Conservation (phyloP, 352 stramenopile genomes). For the Phytophthora chlamydospora region DNA sequence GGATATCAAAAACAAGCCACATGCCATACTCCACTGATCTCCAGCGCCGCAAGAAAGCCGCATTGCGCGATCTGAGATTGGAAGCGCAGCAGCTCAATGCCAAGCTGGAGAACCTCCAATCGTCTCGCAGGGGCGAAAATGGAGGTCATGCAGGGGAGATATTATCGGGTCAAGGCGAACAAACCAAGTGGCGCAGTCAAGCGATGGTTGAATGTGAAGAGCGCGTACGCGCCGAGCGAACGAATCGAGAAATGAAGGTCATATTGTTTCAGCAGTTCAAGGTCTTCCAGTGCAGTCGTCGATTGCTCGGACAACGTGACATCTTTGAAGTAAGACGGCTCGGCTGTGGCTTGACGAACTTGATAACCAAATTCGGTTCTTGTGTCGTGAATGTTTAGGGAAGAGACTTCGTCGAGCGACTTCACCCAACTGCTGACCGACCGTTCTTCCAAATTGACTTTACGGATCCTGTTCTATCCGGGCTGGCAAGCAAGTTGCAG, state of each 20-base stretch:
- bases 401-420: slow-evolving; percentile 1
- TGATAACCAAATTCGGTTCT: not conserved
- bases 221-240: not conserved
- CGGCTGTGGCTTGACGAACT: no score
- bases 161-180: not conserved
- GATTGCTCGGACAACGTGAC: not conserved
- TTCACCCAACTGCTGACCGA: slow-evolving; percentile 4
- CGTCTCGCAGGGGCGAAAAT: not conserved
- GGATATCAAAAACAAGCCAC: no score
- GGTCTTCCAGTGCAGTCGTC: not conserved
- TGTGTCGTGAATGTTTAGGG: slow-evolving; percentile 8
- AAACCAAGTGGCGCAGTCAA: not conserved
- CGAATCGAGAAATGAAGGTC: slow-evolving; percentile 6
- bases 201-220: not conserved
- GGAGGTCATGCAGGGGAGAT: not conserved
- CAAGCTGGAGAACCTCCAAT: not conserved
- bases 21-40: slow-evolving; percentile 7
- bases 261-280: slow-evolving; percentile 5
- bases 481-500: not conserved
- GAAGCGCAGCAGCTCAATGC: slow-evolving; percentile 1
- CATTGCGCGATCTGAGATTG: not conserved
- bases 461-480: not conserved
- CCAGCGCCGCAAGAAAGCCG: slow-evolving; percentile 2
- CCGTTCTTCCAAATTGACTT: slow-evolving; percentile 9
- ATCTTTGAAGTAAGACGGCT: not conserved